Base-by-base conservation (phyloP, 371 early-diverging fungal species). In the Rhizopus sp. region DNA sequence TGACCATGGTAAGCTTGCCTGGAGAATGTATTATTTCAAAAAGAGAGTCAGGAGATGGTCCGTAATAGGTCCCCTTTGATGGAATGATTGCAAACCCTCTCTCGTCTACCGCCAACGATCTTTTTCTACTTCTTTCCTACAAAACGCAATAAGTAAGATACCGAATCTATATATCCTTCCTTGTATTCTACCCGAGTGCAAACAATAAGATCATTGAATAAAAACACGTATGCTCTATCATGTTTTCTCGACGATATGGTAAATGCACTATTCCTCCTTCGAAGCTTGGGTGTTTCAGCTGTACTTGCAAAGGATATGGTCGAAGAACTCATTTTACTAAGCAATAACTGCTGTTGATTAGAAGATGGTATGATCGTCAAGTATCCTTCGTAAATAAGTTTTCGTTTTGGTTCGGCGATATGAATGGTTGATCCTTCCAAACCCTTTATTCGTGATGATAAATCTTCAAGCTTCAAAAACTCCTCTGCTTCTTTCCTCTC, bases 51-150 rank as follows among this genome's bases (percentile, higher is more conserved):
- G 71, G 60, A 3, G 56, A 46, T 2, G 68, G 67, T 0, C 71
- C 71, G 39, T 60, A 56, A 23, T 44, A 64, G 7, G 59, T 33
- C 0, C 50, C 59, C 32, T 53, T 53, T 15, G 44, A 53, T 12
- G 53, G 41, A 3, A 51, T 29, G 23, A 47, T 47, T 2, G 33
- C 64, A 55, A 46, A 40, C 2, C 7, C 44, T 52, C 35, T 59
- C 57, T 56, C 72, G 62, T 69, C 73, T 62, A 35, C 76, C 63
- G 13, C 72, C 41, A 57, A 73, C 75, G 63, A 73, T 64, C 38
- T 77, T 65, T 65, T 87, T 79, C 42, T 74, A 62, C 53, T 73
- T 72, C 55, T 57, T 54, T 63, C 63, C 54, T 58, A 37, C 5
- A 10, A 17, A 5, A 17, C 52, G 10, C 13, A 29, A 35, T 34